Evolutionary conservation across 2,329 filamentous ascomycete genomes (phyloP).

Genomic region (Akanthomyces dipterigenus): DNA sequence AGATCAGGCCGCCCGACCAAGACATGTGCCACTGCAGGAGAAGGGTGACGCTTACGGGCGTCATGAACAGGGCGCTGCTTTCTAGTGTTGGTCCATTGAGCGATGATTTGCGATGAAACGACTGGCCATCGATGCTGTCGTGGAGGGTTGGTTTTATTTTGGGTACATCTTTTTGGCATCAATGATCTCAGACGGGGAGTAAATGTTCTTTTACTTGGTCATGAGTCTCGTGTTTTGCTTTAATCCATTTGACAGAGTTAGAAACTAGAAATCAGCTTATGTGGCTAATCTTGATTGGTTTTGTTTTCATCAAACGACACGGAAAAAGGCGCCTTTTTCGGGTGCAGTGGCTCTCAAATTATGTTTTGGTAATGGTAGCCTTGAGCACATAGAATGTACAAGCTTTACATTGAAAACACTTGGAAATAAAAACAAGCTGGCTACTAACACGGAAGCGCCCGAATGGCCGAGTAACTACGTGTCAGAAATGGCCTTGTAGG

Average conservation of each 20-base stretch:
- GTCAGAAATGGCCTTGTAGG: too few relatives aligned
- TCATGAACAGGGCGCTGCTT: constrained; percentile 19
- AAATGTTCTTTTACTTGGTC: not conserved
- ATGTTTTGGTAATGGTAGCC: constrained; percentile 13
- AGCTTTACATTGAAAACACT: constrained; percentile 15
- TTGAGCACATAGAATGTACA: constrained; percentile 18
- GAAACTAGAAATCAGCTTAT: not conserved
- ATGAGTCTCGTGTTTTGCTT: not conserved
- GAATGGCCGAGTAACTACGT: not conserved
- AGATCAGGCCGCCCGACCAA: constrained; percentile 23
- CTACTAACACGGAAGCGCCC: not conserved
- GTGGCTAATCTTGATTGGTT: not conserved
- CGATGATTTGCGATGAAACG: not conserved
- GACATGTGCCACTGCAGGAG: constrained; percentile 24
- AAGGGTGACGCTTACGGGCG: constrained; percentile 30
- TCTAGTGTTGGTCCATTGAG: not conserved
- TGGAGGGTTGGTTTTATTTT: not conserved
- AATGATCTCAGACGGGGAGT: not conserved
- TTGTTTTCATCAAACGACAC: not conserved
- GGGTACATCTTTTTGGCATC: not conserved
- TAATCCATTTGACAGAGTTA: not conserved
- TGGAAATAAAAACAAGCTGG: constrained; percentile 13
- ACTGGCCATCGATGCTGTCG: not conserved
- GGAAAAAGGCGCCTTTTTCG: not conserved
- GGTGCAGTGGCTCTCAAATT: constrained; percentile 6